Base-by-base conservation (phyloP, 148 eudicot genomes). In the Simmondsia chinensis region DNA sequence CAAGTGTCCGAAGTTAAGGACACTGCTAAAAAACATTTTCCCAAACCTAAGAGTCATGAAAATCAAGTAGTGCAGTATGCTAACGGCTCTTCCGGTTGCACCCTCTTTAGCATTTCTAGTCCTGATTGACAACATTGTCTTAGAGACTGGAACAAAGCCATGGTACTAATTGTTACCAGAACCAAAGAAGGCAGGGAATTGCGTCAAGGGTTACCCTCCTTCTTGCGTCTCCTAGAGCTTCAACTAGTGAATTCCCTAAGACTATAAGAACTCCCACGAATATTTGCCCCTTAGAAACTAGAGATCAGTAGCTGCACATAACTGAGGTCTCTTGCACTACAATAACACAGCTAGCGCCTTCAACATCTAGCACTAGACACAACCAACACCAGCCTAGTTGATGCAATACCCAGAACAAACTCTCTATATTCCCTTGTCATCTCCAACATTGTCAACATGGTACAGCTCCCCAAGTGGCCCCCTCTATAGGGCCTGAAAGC, bases 361-460 rank as follows among this genome's bases (percentile, higher is more conserved):
- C 59, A 67, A 22, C 59, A 50, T 45, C 32, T 67, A 31, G 53
- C 50, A 55, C 50, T 67, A n/a, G 63, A 61, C 21, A 32, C 9
- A 1, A 48, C 48, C 56, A 57, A 36, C 20, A 18, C 52, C 39
- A 50, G 48, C 43, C 23, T 61, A 36, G 33, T 60, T 33, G 56
- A 48, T 24, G 49, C 53, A 36, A 65, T 65, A 20, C 56, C 54
- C 17, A 25, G 35, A 7, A 61, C 69, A 11, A 25, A 17, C 37
- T 57, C 69, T 22, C 23, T 67, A 17, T 57, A 66, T 42, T 62
- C 72, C 3, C 50, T 66, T 55, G 55, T 62, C 28, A 53, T 71
- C 15, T 71, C 76, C 46, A 66, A 61, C 37, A 44, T 57, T 49
- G 44, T 42, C 11, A 42, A 43, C 46, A 20, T 71, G 16, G 30